Percentiles rank a stretch among this genome's conserved stretches.
Conservation (phyloP, 371 early-diverging fungal species). For the Sporodiniella umbellata region DNA sequence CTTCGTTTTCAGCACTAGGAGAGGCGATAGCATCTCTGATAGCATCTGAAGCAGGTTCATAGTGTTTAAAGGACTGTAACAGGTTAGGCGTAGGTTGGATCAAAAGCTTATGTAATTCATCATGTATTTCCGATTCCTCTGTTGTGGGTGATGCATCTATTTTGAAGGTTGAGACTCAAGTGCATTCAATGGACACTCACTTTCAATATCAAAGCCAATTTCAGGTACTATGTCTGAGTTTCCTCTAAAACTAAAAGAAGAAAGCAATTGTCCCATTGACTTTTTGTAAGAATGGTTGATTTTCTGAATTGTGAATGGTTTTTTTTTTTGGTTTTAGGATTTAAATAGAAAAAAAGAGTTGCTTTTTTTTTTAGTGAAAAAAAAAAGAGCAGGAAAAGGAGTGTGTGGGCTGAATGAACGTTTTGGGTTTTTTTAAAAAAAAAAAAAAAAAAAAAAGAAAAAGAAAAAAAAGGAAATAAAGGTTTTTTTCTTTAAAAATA, state of each 20-base stretch:
- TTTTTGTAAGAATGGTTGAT: neutral
- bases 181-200: slow-evolving; percentile 23
- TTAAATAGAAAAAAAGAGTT: neutral
- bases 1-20: slow-evolving; percentile 80
- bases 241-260: slow-evolving; percentile 36
- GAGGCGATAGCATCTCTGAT: slow-evolving; percentile 76
- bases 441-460: neutral
- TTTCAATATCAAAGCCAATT: slow-evolving; percentile 49
- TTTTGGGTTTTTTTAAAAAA: neutral
- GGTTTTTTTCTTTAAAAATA: neutral
- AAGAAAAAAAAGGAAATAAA: neutral
- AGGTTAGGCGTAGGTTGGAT: slow-evolving; percentile 47
- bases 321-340: no score
- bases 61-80: slow-evolving; percentile 50
- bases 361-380: neutral
- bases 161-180: neutral
- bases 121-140: slow-evolving; percentile 51
- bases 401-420: neutral
- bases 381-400: neutral
- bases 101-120: slow-evolving; percentile 41
- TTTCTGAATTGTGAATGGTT: neutral
- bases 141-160: slow-evolving; percentile 52
- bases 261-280: slow-evolving; percentile 43
- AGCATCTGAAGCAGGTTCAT: slow-evolving; percentile 41
- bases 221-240: slow-evolving; percentile 43